These are phyloP conservation scores for Castanea mollissima DNA, from an alignment of 306 rosid genomes.

Conservation along the genomic window DNA sequence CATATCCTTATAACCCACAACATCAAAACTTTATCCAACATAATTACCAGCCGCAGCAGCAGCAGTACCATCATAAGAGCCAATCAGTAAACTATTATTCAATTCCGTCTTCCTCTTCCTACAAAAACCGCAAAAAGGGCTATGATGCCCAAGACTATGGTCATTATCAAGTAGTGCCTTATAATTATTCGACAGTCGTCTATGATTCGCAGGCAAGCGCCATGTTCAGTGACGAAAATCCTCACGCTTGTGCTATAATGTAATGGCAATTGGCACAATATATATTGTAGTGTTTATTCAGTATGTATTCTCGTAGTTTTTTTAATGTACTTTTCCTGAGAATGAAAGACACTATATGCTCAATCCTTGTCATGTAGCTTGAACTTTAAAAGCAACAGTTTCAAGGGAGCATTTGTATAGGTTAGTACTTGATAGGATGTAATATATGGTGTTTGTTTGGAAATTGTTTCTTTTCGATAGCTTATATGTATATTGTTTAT, in stretches of 20 bases:
- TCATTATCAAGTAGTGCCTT: slow-evolving; percentile 42
- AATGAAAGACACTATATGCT: too few species aligned
- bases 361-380: too few species aligned
- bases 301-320: too few species aligned
- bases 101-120: slow-evolving; percentile 26
- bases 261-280: slow-evolving; percentile 9
- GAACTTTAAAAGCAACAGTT: too few species aligned
- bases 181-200: slow-evolving; percentile 25
- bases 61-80: background rate
- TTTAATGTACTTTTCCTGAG: too few species aligned
- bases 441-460: too few species aligned
- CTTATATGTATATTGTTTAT: too few species aligned
- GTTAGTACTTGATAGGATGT: too few species aligned
- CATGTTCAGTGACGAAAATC: slow-evolving; percentile 70
- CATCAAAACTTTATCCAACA: slow-evolving; percentile 30
- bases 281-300: background rate
- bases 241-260: slow-evolving; percentile 73
- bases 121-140: slow-evolving; percentile 42
- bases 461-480: too few species aligned
- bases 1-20: slow-evolving; percentile 61
- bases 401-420: too few species aligned
- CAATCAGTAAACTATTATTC: slow-evolving; percentile 13
- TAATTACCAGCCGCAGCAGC: slow-evolving; percentile 12
- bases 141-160: slow-evolving; percentile 34
- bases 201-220: slow-evolving; percentile 32